phyloP scores from a whole-genome alignment of 2,329 filamentous ascomycete genomes.

The Gliomastix tumulicola region DNA sequence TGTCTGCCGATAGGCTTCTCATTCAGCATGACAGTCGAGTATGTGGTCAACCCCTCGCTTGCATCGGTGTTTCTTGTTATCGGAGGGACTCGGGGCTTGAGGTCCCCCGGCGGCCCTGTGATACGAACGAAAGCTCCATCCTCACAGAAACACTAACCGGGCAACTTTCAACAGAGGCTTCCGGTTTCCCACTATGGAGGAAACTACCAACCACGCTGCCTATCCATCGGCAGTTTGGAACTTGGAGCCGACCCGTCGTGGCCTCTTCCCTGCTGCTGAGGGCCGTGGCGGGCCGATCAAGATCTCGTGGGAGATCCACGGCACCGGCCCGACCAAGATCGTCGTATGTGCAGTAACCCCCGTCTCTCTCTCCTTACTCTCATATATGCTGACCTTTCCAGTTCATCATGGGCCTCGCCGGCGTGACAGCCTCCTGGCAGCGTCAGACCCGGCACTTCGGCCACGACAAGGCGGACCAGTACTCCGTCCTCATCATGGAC shows the following conservation, averaged over 20 bases:
- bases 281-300: constrained; percentile 68
- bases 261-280: constrained; percentile 56
- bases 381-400: constrained; percentile 20
- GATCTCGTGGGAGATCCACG: constrained; percentile 76
- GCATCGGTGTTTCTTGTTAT: too few relatives aligned
- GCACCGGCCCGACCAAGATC: constrained; percentile 63
- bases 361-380: constrained; percentile 2
- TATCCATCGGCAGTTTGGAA: constrained; percentile 62
- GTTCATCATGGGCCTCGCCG: constrained; percentile 78
- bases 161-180: constrained; percentile 9
- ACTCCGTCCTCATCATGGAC: constrained; percentile 71
- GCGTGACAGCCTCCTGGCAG: constrained; percentile 65
- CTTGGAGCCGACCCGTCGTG: constrained; percentile 58
- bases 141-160: too few relatives aligned
- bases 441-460: constrained; percentile 78
- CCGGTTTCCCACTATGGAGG: constrained; percentile 38
- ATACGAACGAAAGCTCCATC: too few relatives aligned
- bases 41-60: too few relatives aligned
- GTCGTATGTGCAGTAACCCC: constrained; percentile 57
- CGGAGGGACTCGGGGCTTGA: too few relatives aligned
- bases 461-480: constrained; percentile 59
- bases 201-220: constrained; percentile 58
- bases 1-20: too few relatives aligned
- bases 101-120: too few relatives aligned
- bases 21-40: too few relatives aligned